Base-by-base conservation (phyloP, 108 stramenopile species). In the Skeletonema grethae region DNA sequence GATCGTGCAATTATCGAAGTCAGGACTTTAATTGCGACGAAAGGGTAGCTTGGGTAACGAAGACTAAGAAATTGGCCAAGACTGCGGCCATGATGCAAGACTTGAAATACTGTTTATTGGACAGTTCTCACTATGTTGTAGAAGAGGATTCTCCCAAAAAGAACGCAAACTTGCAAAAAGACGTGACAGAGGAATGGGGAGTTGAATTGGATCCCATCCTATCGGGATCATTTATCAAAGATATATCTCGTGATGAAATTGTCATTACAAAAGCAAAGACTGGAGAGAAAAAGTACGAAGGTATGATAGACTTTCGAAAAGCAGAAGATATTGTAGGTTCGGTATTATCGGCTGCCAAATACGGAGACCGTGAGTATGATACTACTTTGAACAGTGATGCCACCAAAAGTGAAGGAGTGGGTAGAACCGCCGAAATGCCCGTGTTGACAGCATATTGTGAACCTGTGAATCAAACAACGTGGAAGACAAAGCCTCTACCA, bases 361-460 rank as follows among this genome's bases (percentile, higher is more conserved):
- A 57, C 39, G 80, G 80, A 30, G 73, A 74, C 69, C 72, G 73
- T 9, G 39, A 57, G 32, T 80, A 80, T 57, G 79, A 80, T 31
- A 46, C 41, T 0, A 64, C n/a, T 25, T 13, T 13, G 8, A 25
- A 32, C 35, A 30, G 25, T 30, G 38, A 65, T 16, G 35, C 13
- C 32, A 50, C 10, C 31, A 32, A 59, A 15, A 34, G 11, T 48
- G n/a, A 39, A 18, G 20, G 43, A 25, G 65, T 25, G 50, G 25
- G 59, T 63, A 63, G 77, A 45, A 65, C 46, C 8, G 24, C 63
- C 5, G 59, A 73, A 24, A 77, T 72, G 77, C 81, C 76, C 30
- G 25, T 78, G 5, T 71, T 82, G 29, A 78, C 81, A 4, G 81
- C 81, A 1, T 78, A 82, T 28, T 73, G 71, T 25, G 81, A 82